Conservation (phyloP, 192 early-diverging fungal genomes). For the Lunasporangiospora selenospora region DNA sequence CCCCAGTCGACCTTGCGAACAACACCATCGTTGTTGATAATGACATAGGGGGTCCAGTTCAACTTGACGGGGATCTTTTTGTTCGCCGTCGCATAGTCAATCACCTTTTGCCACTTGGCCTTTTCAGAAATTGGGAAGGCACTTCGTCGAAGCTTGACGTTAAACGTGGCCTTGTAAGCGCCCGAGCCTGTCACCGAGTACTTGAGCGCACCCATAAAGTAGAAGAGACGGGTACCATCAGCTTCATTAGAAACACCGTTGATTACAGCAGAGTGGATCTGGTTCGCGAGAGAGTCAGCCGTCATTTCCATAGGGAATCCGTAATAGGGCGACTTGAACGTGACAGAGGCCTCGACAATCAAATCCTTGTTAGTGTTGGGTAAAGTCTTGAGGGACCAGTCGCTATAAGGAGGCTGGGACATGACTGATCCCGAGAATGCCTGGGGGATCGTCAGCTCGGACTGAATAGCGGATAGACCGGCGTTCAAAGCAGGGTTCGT, state of each 20-base stretch:
- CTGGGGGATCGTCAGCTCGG: slow-evolving; percentile 6
- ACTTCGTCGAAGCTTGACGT: too few relatives aligned
- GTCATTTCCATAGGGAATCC: slow-evolving; percentile 12
- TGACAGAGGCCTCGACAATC: slow-evolving; percentile 11
- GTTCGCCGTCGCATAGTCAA: slow-evolving; percentile 12
- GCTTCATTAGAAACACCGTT: not conserved
- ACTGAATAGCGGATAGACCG: slow-evolving; percentile 9
- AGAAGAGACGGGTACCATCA: slow-evolving; percentile 7
- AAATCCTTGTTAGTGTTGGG: not conserved
- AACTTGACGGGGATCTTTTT: slow-evolving; percentile 16
- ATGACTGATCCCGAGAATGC: slow-evolving; percentile 9
- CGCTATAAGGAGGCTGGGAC: slow-evolving; percentile 33
- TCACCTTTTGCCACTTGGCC: slow-evolving; percentile 1
- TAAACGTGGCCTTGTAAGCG: slow-evolving; percentile 13
- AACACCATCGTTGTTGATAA: slow-evolving; percentile 22
- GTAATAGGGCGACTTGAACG: slow-evolving; percentile 41
- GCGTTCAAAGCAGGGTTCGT: slow-evolving; percentile 20
- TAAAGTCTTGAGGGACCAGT: slow-evolving; percentile 28
- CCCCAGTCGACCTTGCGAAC: slow-evolving; percentile 16
- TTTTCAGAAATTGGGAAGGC: not conserved
- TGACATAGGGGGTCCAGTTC: not conserved
- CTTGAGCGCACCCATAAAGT: slow-evolving; percentile 11
- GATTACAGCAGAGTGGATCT: slow-evolving; percentile 6
- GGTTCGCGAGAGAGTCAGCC: not conserved
- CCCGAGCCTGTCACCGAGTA: slow-evolving; percentile 12